These are phyloP conservation scores for Hypoxylon sp. DNA, from an alignment of 2,329 filamentous ascomycete genomes.

Conservation along the genomic window DNA sequence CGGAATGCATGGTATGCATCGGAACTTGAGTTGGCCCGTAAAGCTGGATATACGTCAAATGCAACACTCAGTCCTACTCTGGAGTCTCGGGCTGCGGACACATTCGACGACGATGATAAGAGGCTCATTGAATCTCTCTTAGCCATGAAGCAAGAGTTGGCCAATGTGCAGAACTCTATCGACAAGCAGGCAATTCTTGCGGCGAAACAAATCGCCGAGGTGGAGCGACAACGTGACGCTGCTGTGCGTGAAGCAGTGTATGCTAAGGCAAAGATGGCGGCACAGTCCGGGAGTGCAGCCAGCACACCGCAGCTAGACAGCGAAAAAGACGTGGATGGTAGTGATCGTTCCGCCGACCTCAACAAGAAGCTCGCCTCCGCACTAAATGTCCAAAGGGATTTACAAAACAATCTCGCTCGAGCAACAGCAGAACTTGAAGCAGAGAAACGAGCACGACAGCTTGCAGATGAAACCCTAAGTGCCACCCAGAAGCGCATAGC, in stretches of 20 bases:
- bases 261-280: slow-evolving; percentile 91
- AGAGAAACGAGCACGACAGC: slow-evolving; percentile 83
- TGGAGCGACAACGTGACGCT: slow-evolving; percentile 93
- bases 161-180: slow-evolving; percentile 90
- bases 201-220: slow-evolving; percentile 90
- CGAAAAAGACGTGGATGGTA: slow-evolving; percentile 68
- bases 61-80: slow-evolving; percentile 78
- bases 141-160: slow-evolving; percentile 89
- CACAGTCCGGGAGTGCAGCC: slow-evolving; percentile 75
- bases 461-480: slow-evolving; percentile 89
- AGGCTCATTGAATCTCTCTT: slow-evolving; percentile 93
- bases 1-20: slow-evolving; percentile 98
- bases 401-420: slow-evolving; percentile 82
- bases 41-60: slow-evolving; percentile 86
- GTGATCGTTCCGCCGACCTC: slow-evolving; percentile 79
- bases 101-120: slow-evolving; percentile 91
- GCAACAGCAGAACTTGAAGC: slow-evolving; percentile 80
- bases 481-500: slow-evolving; percentile 86
- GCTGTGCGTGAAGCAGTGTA: slow-evolving; percentile 97
- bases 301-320: slow-evolving; percentile 72
- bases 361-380: slow-evolving; percentile 86
- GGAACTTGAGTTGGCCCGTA: slow-evolving; percentile 90
- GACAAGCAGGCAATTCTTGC: slow-evolving; percentile 89
- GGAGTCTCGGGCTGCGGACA: slow-evolving; percentile 82
- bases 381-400: slow-evolving; percentile 81